These are phyloP conservation scores for Phytophthora pini DNA, from an alignment of 352 stramenopile genomes.

Conservation along the genomic window DNA sequence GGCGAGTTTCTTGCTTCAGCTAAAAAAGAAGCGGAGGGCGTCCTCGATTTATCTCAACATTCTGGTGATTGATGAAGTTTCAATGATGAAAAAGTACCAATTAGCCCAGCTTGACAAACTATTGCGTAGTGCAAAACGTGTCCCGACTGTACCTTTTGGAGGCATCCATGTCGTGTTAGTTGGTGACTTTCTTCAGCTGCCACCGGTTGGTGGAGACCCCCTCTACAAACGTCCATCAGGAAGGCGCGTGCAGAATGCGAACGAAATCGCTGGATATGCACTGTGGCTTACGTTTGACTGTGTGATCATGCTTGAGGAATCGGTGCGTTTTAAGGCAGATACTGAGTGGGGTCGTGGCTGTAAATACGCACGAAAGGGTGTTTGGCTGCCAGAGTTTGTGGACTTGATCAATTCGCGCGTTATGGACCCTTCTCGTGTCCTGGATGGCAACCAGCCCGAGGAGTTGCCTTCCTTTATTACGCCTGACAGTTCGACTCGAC, in stretches of 20 bases:
- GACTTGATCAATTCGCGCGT: background rate
- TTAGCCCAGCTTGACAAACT: background rate
- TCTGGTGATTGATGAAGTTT: background rate
- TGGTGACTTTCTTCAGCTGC: background rate
- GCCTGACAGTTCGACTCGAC: background rate
- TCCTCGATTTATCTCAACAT: background rate
- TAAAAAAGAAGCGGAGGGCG: background rate
- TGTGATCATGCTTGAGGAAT: background rate
- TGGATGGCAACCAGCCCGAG: background rate
- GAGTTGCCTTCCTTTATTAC: background rate
- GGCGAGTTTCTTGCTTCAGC: background rate
- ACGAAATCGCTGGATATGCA: background rate
- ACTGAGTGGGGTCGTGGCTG: background rate
- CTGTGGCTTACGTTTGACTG: background rate
- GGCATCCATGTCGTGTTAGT: background rate
- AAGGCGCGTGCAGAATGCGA: background rate
- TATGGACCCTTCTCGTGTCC: background rate
- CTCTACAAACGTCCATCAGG: background rate
- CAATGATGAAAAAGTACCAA: background rate
- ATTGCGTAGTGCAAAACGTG: background rate
- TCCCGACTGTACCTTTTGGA: background rate
- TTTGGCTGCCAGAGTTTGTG: background rate
- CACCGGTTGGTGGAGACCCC: background rate
- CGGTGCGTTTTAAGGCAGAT: background rate
- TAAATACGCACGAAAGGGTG: background rate